Percentiles rank a stretch among this genome's conserved stretches.
Conservation (phyloP, 2,329 filamentous ascomycete species). For the Arthrinium phaeospermum region DNA sequence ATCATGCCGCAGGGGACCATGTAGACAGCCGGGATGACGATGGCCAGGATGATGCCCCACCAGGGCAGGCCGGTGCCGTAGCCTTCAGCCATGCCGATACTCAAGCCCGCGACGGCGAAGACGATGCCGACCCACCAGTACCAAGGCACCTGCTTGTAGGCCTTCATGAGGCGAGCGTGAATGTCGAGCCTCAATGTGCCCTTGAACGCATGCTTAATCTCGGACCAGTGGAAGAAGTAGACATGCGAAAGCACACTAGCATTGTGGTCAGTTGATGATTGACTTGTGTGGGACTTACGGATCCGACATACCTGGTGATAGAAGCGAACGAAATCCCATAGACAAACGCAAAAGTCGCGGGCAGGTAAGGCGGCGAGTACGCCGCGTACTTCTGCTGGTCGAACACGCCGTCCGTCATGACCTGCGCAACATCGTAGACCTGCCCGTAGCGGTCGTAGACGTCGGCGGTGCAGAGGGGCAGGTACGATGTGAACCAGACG, state of each 20-base stretch:
- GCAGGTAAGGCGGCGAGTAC: slow-evolving; percentile 62
- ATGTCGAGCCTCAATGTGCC: slow-evolving; percentile 45
- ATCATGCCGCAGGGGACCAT: slow-evolving; percentile 54
- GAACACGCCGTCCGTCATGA: slow-evolving; percentile 56
- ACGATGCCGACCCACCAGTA: slow-evolving; percentile 60
- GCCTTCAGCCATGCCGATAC: slow-evolving; percentile 38
- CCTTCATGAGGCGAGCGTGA: slow-evolving; percentile 58
- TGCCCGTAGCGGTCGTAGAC: slow-evolving; percentile 62
- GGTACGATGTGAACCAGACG: slow-evolving; percentile 56
- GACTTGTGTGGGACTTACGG: too few relatives aligned
- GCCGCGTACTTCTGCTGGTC: slow-evolving; percentile 56
- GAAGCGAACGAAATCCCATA: slow-evolving; percentile 61
- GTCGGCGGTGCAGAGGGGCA: slow-evolving; percentile 60
- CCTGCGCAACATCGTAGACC: slow-evolving; percentile 56
- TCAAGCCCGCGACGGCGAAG: slow-evolving; percentile 45
- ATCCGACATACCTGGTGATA: slow-evolving; percentile 43
- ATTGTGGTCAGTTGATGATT: background rate
- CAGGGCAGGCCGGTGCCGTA: slow-evolving; percentile 51
- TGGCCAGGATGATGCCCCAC: slow-evolving; percentile 51
- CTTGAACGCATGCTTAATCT: slow-evolving; percentile 39
- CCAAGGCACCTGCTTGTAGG: slow-evolving; percentile 56
- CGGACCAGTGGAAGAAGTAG: slow-evolving; percentile 46
- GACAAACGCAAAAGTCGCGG: slow-evolving; percentile 51
- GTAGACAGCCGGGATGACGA: slow-evolving; percentile 50
- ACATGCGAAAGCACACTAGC: slow-evolving; percentile 45